Evolutionary conservation across 2,329 filamentous ascomycete genomes (phyloP), one percentile per base, ranked within the genome.

Genomic region (Stromatinia cepivora): DNA sequence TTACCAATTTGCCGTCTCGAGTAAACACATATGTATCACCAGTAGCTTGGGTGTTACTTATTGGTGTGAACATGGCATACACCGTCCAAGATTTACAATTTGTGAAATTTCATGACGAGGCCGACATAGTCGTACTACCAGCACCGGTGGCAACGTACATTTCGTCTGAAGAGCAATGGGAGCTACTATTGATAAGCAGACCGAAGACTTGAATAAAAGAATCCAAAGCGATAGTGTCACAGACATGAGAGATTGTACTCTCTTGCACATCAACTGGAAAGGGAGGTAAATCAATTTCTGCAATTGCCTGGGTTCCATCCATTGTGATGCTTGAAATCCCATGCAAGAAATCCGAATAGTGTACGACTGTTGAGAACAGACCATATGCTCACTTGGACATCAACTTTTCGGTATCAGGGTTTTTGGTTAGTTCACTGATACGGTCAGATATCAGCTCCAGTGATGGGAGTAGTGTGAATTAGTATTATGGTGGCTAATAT

Each of bases 181-280:
- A 34, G 39, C 64, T 66, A 22, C 50, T 66, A 45, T 71, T 71
- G 34, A 63, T 68, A 39, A 66, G 53, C 9, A 71, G 62, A 22
- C 81, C 80, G 9, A 77, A 78, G 3, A 80, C 72, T 68, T 80
- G 79, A 17, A 78, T 72, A 70, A 80, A 80, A 53, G 73, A 76
- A 66, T 81, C 79, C 10, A 76, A 56, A 10, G 74, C 59, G 20
- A 62, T 22, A 15, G 57, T 50, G 34, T 61, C 54, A 8, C 50
- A 54, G 17, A 66, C 45, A 45, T 54, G 36, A n/a, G 8, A 17
- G 17, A 61, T 36, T 17, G 66, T 67, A 22, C 46, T 53, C n/a
- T 67, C 53, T 10, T 57, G 31, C 7, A 52, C 39, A 17, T 48
- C 46, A 4, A 56, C n/a, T 1, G 28, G 34, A 15, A 42, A 48